Base-by-base conservation (phyloP, 2,329 filamentous ascomycete species). In the Orbilia ellipsospora region DNA sequence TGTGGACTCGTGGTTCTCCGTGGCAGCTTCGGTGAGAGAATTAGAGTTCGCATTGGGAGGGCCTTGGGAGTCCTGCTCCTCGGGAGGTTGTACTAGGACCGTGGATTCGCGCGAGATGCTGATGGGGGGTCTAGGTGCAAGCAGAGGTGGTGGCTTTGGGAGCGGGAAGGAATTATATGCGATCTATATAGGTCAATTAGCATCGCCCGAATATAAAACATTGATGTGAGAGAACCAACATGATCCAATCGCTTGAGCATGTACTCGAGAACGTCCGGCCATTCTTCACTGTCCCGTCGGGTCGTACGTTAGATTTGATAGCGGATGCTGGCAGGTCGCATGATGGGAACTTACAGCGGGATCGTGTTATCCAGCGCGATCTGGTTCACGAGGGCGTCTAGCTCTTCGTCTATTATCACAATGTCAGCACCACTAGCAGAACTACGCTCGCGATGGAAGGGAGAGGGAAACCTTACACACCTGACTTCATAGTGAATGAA, bases 141-240 rank as follows among this genome's bases (percentile, higher is more conserved):
- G 72, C 48, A 64, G 36, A n/a, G 72, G 72, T 42, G 31, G 72
- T 15, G 72, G 54, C 26, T 65, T 75, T 5, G 72, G 72, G 3
- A 75, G 72, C 31, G 72, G 72, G 64, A 75, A 75, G 44, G 72
- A 69, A 61, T 75, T 75, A 57, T 75, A 65, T 51, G 72, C 64
- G 59, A 75, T 75, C 69, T 74, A 36, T 63, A 26, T 54, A 10
- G 20, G 36, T 8, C 16, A 26, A 16, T 65, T 54, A 73, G 68
- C 60, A 28, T 40, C 2, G 13, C 26, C 28, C 45, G 18, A 18
- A 7, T 45, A 15, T 18, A 48, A 10, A n/a, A 15, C 64, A 36
- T 18, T 5, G 31, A 28, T 1, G 6, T n/a, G 31, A 16, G 20
- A 12, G 20, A 42, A 18, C 45, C 57, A 62, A 74, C 69, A 59